Base-by-base conservation (phyloP, 208 protist genomes). In the Leishmania gerbilli region DNA sequence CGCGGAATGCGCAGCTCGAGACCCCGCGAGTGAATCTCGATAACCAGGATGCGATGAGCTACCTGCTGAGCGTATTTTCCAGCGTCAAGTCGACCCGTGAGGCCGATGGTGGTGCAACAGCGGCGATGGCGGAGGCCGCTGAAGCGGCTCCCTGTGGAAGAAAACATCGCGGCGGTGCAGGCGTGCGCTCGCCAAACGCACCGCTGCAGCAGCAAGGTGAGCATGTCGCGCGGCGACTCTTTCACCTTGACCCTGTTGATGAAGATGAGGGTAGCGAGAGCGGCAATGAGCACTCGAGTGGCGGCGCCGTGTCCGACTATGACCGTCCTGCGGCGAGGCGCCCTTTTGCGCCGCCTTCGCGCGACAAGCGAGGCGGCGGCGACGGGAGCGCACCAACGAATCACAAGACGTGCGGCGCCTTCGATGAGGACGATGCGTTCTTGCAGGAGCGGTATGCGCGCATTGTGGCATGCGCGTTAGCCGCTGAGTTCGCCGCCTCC, bases 61-160 rank as follows among this genome's bases (percentile, higher is more conserved):
- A 75, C 74, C 51, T 90, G 9, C 55, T 90, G 24, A 80, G 55
- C n/a, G 77, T 87, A 42, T 90, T 90, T 62, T 83, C 83, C 11
- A 71, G 31, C 19, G 47, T 5, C 47, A 31, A 47, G 56, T 53
- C 74, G 7, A 56, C 49, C 31, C 45, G 77, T 13, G 31, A 71
- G 53, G 51, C 34, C 51, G 40, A 51, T 47, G 74, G 71, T 19
- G 34, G 5, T 19, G 42, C 31, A 11, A 31, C 42, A n/a, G 27
- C 31, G 40, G 42, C 9, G 34, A 40, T 31, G 37, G 31, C 42
- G 11, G 17, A 34, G 42, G 1, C 2, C 74, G 27, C 27, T 68
- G 58, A 3, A 13, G 8, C 5, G 56, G 7, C 56, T 68, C 21
- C 74, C 21, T 76, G 51, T 42, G 34, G 51, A 37, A 56, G 51